phyloP scores from a whole-genome alignment of 768 basidiomycete genomes.

The Boletellus ananas region DNA sequence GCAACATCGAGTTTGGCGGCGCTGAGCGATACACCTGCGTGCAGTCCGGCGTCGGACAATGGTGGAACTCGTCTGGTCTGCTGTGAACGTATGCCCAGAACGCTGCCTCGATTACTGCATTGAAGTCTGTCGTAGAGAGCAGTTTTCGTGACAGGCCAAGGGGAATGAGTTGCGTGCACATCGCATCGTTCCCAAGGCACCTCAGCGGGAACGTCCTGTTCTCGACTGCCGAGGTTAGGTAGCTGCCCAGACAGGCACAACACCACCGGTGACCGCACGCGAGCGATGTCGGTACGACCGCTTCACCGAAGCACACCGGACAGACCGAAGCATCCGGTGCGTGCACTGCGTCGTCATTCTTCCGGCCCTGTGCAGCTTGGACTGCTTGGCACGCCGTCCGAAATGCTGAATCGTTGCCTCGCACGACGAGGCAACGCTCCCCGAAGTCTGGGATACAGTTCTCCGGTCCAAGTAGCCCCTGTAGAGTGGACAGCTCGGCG shows the following conservation, averaged over 20 bases:
- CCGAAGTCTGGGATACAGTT: constrained; percentile 50
- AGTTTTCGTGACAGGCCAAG: constrained; percentile 47
- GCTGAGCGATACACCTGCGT: constrained; percentile 64
- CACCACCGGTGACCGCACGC: constrained; percentile 71
- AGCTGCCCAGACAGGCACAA: constrained; percentile 53
- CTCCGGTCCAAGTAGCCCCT: constrained; percentile 49
- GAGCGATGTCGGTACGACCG: constrained; percentile 48
- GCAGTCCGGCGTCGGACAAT: constrained; percentile 80
- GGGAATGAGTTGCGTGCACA: constrained; percentile 56
- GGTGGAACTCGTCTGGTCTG: constrained; percentile 59
- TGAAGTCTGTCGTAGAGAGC: constrained; percentile 50
- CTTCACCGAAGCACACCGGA: constrained; percentile 67
- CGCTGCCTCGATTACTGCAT: constrained; percentile 52
- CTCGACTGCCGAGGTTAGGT: constrained; percentile 55
- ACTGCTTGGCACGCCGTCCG: constrained; percentile 39
- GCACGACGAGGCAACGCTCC: constrained; percentile 44
- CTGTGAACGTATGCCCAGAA: constrained; percentile 59
- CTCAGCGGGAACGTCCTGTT: constrained; percentile 64
- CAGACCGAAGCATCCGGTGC: constrained; percentile 36
- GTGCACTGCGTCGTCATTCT: constrained; percentile 24
- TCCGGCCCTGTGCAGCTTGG: constrained; percentile 33
- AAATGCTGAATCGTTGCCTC: constrained; percentile 45
- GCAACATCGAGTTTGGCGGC: constrained; percentile 47
- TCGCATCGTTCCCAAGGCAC: constrained; percentile 64
- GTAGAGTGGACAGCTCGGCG: constrained; percentile 43